Conservation (phyloP, 495 filamentous ascomycete genomes). For the Cercophora sp. region DNA sequence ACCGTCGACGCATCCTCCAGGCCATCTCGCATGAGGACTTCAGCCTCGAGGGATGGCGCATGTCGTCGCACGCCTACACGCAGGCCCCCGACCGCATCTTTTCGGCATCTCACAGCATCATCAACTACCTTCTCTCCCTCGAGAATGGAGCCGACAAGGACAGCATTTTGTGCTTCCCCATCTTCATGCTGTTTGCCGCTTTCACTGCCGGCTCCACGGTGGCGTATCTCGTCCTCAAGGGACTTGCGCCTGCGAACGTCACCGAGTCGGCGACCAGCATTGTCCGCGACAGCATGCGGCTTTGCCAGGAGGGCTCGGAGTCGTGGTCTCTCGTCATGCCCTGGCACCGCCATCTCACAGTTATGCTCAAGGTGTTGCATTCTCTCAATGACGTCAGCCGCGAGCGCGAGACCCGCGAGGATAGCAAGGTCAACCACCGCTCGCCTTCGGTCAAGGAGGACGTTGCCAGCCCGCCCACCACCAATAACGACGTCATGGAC, state of each 20-base stretch:
- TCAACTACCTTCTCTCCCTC: conserved; percentile 41
- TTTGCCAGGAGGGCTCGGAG: conserved; percentile 45
- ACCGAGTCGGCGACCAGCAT: conserved; percentile 44
- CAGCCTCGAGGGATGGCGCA: conserved; percentile 42
- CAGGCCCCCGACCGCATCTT: conserved; percentile 45
- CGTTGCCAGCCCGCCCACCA: conserved; percentile 38
- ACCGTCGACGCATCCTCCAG: conserved; percentile 48
- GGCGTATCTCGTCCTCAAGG: conserved; percentile 48
- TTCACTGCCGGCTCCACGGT: conserved; percentile 50
- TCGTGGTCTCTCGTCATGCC: conserved; percentile 48
- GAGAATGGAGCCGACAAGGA: conserved; percentile 48
- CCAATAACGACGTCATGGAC: conserved; percentile 43
- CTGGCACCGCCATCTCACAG: conserved; percentile 47
- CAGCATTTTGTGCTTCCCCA: conserved; percentile 44
- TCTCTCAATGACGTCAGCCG: conserved; percentile 32
- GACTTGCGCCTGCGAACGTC: conserved; percentile 41
- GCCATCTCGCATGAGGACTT: conserved; percentile 43
- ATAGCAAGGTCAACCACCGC: conserved; percentile 22
- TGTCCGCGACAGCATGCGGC: conserved; percentile 45
- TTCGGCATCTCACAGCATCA: conserved; percentile 47
- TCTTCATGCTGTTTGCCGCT: conserved; percentile 51
- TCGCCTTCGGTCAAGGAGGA: conserved; percentile 46
- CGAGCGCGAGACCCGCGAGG: conserved; percentile 24
- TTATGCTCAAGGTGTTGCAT: conserved; percentile 47
- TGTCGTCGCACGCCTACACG: conserved; percentile 31